Conservation (phyloP, 2,329 filamentous ascomycete genomes). For the Xylaria sp. region DNA sequence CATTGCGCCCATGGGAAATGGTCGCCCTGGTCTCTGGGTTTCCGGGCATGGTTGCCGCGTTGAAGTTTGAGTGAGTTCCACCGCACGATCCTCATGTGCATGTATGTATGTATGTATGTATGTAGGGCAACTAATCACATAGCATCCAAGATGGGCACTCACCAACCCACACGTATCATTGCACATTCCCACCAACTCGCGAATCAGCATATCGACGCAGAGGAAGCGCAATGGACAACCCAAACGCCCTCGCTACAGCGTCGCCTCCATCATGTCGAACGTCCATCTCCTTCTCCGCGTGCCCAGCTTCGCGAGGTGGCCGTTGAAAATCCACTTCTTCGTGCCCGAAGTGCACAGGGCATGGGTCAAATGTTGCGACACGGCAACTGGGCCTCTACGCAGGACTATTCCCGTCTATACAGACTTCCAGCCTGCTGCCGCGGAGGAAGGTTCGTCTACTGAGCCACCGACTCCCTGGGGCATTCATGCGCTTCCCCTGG, state of each 20-base stretch:
- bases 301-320: conserved; percentile 84
- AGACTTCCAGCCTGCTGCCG: conserved; percentile 57
- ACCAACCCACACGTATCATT: conserved; percentile 84
- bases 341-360: conserved; percentile 71
- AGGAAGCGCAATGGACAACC: conserved; percentile 65
- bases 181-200: conserved; percentile 74
- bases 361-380: conserved; percentile 71
- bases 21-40: conserved; percentile 87
- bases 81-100: neutral
- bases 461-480: conserved; percentile 52
- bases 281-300: conserved; percentile 83
- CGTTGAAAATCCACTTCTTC: conserved; percentile 83
- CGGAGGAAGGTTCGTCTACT: neutral
- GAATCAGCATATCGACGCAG: conserved; percentile 64
- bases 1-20: conserved; percentile 90
- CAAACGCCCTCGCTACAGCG: conserved; percentile 65
- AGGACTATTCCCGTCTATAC: conserved; percentile 63
- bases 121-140: conserved; percentile 32
- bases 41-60: conserved; percentile 82
- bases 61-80: conserved; percentile 88
- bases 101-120: neutral
- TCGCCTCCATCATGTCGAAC: conserved; percentile 79
- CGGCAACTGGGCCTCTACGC: conserved; percentile 59
- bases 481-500: conserved; percentile 64
- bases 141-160: conserved; percentile 80